Base-by-base conservation (phyloP, 192 early-diverging fungal species). In the Chytriomyces sp. region DNA sequence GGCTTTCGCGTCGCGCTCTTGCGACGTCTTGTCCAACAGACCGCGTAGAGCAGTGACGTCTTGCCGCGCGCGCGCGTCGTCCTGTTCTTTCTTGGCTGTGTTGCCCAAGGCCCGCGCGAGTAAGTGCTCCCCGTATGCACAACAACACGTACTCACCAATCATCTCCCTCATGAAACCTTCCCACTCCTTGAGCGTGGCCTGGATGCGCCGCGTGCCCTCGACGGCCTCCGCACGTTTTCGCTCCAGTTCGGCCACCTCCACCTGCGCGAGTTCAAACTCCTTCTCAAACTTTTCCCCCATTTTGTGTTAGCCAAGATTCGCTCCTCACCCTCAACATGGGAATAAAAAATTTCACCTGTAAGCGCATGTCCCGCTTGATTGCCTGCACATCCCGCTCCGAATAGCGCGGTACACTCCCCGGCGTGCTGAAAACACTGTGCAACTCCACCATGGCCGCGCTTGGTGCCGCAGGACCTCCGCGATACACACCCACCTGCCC, bases 221-320 rank as follows among this genome's bases (percentile, higher is more conserved):
- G 31, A 36, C 10, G 4, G 52, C 72, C 22, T 63, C 28, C 0
- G 10, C 52, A 32, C 64, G 26, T 22, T 52, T 73, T n/a, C 39
- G 17, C 31, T 69, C 63, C 25, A 76, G 38, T 5, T 80, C 81
- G 17, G 69, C 55, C 22, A 82, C 60, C 58, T 82, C 81, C 28
- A 64, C 28, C 54, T 82, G 78, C 6, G 63, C 71, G 7, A 82
- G 54, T 10, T 76, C 78, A 81, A 80, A 80, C 49, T 82, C 79
- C n/a, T 68, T 62, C 25, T 82, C 78, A 77, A 80, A 78, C 81
- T 82, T 38, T 39, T 38, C n/a, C 1, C 17, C n/a, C n/a, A n/a
- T n/a, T n/a, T n/a, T n/a, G 59, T 5, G 19, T 39, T 62, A 17
- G 12, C 14, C 44, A 3, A 38, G 26, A 56, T 17, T 65, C 58